Percentiles rank a stretch among this genome's conserved stretches.
Evolutionary conservation across 257 asterid genomes (phyloP).

Genomic region (Solanum chmielewskii): DNA sequence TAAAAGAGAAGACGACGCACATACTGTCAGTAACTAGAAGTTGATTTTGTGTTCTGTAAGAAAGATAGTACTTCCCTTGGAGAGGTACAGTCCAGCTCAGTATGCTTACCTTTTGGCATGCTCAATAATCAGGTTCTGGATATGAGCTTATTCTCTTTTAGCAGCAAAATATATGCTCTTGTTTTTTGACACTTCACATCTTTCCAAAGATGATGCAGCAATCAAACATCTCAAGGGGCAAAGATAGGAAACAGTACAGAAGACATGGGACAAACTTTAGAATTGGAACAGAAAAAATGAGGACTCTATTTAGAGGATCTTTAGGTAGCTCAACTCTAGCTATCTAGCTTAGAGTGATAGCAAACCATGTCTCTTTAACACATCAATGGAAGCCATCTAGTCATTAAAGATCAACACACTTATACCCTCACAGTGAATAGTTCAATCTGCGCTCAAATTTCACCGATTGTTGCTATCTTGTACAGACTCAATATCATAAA

Average conservation of each 20-base stretch:
- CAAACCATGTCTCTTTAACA: not conserved
- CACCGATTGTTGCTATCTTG: not conserved
- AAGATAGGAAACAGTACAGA: not conserved
- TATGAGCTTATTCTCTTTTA: not conserved
- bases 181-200: not conserved
- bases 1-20: not conserved
- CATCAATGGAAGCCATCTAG: not conserved
- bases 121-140: not conserved
- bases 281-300: not conserved
- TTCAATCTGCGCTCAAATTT: not conserved
- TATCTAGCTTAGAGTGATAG: not conserved
- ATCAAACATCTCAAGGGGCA: not conserved
- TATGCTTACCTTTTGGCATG: not conserved
- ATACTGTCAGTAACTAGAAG: not conserved
- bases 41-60: not conserved
- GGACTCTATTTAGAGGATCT: not conserved
- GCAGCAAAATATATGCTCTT: not conserved
- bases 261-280: not conserved
- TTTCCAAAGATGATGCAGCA: not conserved
- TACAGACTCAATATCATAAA: not conserved
- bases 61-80: not conserved
- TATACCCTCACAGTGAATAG: not conserved
- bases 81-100: not conserved
- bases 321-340: not conserved
- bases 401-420: not conserved